phyloP scores from a whole-genome alignment of 768 basidiomycete genomes.

The Botryobasidium botryosum region DNA sequence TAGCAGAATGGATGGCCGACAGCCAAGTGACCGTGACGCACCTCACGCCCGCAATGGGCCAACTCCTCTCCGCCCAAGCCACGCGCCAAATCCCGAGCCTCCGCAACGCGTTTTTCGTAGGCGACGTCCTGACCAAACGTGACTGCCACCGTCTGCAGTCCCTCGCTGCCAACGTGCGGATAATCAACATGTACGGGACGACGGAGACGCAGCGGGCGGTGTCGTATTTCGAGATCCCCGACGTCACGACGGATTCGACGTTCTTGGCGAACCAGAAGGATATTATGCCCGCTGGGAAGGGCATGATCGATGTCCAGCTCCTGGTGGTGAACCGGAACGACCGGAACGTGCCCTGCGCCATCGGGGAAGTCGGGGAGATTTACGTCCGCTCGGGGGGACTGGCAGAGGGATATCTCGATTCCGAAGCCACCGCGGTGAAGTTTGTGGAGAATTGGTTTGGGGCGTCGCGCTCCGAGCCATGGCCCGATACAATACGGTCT shows the following conservation, averaged over 20 bases:
- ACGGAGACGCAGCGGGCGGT: constrained; percentile 99
- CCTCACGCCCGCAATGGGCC: constrained; percentile 97
- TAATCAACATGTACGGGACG: constrained; percentile 99
- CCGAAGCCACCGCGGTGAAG: constrained; percentile 69
- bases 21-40: constrained; percentile 89
- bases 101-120: constrained; percentile 89
- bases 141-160: constrained; percentile 90
- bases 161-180: constrained; percentile 78
- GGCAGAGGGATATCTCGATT: constrained; percentile 86
- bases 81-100: constrained; percentile 72
- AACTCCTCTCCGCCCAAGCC: constrained; percentile 82
- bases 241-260: constrained; percentile 64
- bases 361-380: constrained; percentile 96
- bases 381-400: constrained; percentile 93
- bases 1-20: constrained; percentile 97
- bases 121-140: constrained; percentile 96
- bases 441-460: constrained; percentile 92
- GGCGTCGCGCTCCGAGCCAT: constrained; percentile 21
- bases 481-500: constrained; percentile 57
- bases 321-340: constrained; percentile 88
- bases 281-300: constrained; percentile 91
- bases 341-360: constrained; percentile 67
- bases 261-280: constrained; percentile 93
- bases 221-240: constrained; percentile 87
- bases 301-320: constrained; percentile 96